Base-by-base conservation (phyloP, 371 early-diverging fungal genomes). In the Saksenaea vasiformis region DNA sequence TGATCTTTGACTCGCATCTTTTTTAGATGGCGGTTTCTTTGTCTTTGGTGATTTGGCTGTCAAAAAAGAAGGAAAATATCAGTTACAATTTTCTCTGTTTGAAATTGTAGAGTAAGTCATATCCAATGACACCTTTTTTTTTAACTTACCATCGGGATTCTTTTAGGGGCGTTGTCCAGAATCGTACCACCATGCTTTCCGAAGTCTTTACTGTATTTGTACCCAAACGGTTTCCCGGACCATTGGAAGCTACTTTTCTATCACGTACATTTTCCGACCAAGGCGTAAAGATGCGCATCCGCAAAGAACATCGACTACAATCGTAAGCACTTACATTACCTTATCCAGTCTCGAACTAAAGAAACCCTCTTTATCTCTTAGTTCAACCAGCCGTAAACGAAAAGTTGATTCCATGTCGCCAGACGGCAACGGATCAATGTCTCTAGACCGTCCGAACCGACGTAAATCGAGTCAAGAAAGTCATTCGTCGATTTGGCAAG, bases 1-100 rank as follows among this genome's bases (percentile, higher is more conserved):
- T 22, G 11, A 3, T 15, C n/a, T 14, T 19, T 31, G 44, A 15
- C 28, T 43, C n/a, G 27, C 15, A n/a, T 41, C 28, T 56, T 57
- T n/a, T 54, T 54, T 39, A 72, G 94, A 95, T 56, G 97, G 94
- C 28, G 95, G 93, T 9, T 97, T 95, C 73, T 97, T 96, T 75
- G 95, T 97, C 17, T 98, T 97, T 79, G 94, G 94, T 13, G 98
- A 98, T 67, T 74, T 98, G 44, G 90, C 93, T 15, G 93, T 96
- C 14, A 83, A 95, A 43, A 89, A 91, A 69, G 93, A 95, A 66
- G 98, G 98, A 15, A 67, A 76, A 8, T 97, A 91, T 70, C 81
- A 92, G 27, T 79, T 98, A 31, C 92, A 92, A 64, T 94, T 96
- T 71, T 87, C 90, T 26, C 84, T 98, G 34, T 96, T 91, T 82